Conservation (phyloP, 176 grass and related monocot species). For the Poa pratensis region DNA sequence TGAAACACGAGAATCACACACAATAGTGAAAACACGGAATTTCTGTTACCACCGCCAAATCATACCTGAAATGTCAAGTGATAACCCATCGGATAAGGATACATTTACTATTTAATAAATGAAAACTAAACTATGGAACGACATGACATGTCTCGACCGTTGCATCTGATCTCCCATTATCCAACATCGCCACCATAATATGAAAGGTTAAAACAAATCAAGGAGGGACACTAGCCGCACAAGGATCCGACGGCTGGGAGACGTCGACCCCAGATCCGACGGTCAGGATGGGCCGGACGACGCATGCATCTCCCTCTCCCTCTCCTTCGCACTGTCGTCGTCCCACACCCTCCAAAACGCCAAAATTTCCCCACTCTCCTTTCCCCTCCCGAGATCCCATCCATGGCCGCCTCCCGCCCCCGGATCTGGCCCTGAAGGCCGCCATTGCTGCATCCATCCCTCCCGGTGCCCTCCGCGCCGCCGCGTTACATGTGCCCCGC, state of each 20-base stretch:
- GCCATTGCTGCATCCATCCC: slow-evolving; percentile 47
- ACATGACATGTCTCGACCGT: slow-evolving; percentile 32
- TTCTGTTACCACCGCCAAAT: not conserved
- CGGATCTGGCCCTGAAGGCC: slow-evolving; percentile 58
- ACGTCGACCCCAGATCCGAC: not conserved
- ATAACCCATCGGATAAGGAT: not conserved
- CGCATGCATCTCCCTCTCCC: slow-evolving; percentile 6
- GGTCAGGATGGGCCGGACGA: not conserved
- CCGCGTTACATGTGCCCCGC: not conserved
- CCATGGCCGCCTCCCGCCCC: slow-evolving; percentile 53
- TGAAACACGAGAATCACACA: not conserved
- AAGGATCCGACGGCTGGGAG: slow-evolving; percentile 12
- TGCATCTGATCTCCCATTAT: slow-evolving; percentile 38
- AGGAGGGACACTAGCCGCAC: not conserved
- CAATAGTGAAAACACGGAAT: not conserved
- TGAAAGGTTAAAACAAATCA: not conserved
- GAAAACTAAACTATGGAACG: not conserved
- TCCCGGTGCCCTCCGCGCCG: slow-evolving; percentile 4
- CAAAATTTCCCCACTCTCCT: slow-evolving; percentile 40
- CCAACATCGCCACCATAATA: slow-evolving; percentile 33
- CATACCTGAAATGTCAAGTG: not conserved
- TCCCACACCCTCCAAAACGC: slow-evolving; percentile 37
- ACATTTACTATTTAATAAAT: not conserved
- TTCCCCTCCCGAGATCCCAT: slow-evolving; percentile 54
- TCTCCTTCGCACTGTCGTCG: slow-evolving; percentile 37